These are phyloP conservation scores for Fusarium anthophilum DNA, from an alignment of 2,329 filamentous ascomycete genomes.

Conservation along the genomic window DNA sequence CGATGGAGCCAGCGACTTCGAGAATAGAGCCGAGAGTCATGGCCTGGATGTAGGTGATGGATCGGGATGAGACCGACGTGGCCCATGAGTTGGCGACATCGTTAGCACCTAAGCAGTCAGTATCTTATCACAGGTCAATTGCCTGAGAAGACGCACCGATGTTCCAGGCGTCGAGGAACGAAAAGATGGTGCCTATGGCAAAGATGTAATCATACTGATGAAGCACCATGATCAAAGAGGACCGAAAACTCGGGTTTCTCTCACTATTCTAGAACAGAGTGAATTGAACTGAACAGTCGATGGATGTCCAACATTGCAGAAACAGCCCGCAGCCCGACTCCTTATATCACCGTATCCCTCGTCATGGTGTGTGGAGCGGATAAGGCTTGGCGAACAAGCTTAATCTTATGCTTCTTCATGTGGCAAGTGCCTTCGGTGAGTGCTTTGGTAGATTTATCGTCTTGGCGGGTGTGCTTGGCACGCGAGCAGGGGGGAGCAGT, in stretches of 20 bases:
- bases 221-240: constrained; percentile 35
- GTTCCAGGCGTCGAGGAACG: constrained; percentile 72
- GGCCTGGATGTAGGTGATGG: constrained; percentile 68
- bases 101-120: constrained; percentile 41
- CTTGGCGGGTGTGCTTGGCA: constrained; percentile 32
- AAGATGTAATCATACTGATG: constrained; percentile 71
- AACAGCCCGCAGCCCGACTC: constrained; percentile 1
- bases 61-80: constrained; percentile 77
- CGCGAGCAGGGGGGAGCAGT: not conserved
- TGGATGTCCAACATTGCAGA: constrained; percentile 9
- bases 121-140: not conserved
- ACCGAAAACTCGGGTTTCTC: constrained; percentile 11
- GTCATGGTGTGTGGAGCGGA: constrained; percentile 22
- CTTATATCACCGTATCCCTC: constrained; percentile 34
- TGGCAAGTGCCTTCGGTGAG: not conserved
- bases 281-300: not conserved
- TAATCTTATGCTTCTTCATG: constrained; percentile 41
- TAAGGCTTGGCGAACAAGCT: constrained; percentile 41
- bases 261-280: constrained; percentile 19
- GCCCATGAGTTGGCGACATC: constrained; percentile 83
- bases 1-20: constrained; percentile 69
- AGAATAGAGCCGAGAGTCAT: constrained; percentile 67
- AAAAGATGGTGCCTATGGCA: constrained; percentile 71
- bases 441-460: not conserved
- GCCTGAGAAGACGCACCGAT: constrained; percentile 55